Evolutionary conservation across 2,329 filamentous ascomycete genomes (phyloP).

Genomic region (Balansia obtecta): DNA sequence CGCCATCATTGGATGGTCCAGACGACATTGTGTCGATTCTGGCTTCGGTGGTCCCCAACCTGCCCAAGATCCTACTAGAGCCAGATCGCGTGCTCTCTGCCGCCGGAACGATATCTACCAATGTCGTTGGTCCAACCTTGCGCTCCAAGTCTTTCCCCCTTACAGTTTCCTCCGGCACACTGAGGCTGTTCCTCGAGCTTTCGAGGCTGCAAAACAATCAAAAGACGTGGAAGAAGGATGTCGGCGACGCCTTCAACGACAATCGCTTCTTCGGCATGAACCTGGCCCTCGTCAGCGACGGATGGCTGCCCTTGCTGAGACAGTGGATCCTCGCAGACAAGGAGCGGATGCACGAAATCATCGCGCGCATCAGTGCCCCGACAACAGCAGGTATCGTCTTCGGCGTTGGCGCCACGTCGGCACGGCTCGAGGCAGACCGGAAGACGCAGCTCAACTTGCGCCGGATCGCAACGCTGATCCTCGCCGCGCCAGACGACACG

Average conservation of each 20-base stretch:
- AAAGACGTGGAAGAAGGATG: slow-evolving; percentile 87
- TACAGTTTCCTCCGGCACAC: slow-evolving; percentile 59
- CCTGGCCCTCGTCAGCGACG: slow-evolving; percentile 49
- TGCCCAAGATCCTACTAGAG: slow-evolving; percentile 75
- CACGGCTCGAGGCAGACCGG: slow-evolving; percentile 86
- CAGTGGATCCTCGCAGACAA: slow-evolving; percentile 83
- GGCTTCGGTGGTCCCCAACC: slow-evolving; percentile 62
- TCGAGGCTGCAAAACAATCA: slow-evolving; percentile 66
- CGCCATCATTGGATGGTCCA: slow-evolving; percentile 25
- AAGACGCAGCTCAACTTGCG: slow-evolving; percentile 85
- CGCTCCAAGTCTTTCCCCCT: slow-evolving; percentile 79
- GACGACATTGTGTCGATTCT: slow-evolving; percentile 74
- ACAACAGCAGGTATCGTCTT: slow-evolving; percentile 95
- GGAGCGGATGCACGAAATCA: slow-evolving; percentile 70
- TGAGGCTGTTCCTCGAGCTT: slow-evolving; percentile 66
- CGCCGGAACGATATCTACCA: slow-evolving; percentile 68
- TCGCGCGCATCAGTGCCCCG: slow-evolving; percentile 68
- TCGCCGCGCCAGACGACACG: slow-evolving; percentile 65
- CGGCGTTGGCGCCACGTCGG: slow-evolving; percentile 90
- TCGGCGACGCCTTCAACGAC: slow-evolving; percentile 87
- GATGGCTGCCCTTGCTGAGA: slow-evolving; percentile 73
- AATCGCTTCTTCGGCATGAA: slow-evolving; percentile 68
- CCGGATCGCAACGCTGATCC: slow-evolving; percentile 64
- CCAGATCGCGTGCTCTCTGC: slow-evolving; percentile 71
- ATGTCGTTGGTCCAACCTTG: slow-evolving; percentile 69